These are phyloP conservation scores for Polyplosphaeria fusca DNA, from an alignment of 495 filamentous ascomycete genomes.

Conservation along the genomic window DNA sequence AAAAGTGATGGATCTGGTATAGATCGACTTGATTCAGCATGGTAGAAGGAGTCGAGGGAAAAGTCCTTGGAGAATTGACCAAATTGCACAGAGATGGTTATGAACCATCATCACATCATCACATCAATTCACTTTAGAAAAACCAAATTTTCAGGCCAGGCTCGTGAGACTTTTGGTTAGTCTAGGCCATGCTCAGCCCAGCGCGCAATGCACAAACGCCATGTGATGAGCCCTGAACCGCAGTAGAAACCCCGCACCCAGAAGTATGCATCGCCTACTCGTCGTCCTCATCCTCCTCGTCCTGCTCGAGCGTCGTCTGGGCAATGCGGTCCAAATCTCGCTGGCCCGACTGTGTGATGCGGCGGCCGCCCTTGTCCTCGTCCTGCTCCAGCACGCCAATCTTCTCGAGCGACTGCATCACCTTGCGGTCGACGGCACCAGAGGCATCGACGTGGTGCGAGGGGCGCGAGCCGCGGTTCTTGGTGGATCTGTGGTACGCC, in stretches of 20 bases:
- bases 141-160: constrained; percentile 15
- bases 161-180: constrained; percentile 19
- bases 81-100: too few species aligned
- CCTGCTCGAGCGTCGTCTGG: constrained; percentile 67
- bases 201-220: constrained; percentile 23
- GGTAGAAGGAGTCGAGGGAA: too few species aligned
- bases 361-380: constrained; percentile 94
- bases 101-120: too few species aligned
- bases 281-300: constrained; percentile 62
- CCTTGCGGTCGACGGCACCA: constrained; percentile 92
- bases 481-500: constrained; percentile 60
- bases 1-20: too few species aligned
- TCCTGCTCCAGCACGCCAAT: constrained; percentile 95
- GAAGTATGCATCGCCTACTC: too few species aligned
- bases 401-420: constrained; percentile 95
- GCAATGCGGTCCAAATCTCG: constrained; percentile 96
- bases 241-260: constrained; percentile 16
- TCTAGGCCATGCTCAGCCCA: constrained; percentile 21
- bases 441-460: constrained; percentile 93
- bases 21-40: too few species aligned
- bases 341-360: constrained; percentile 95
- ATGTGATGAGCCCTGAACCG: constrained; percentile 19
- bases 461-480: constrained; percentile 92
- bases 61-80: too few species aligned
- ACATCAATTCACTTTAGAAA: neutral